Conservation (phyloP, 2,329 filamentous ascomycete species). For the Claviceps cyperi region DNA sequence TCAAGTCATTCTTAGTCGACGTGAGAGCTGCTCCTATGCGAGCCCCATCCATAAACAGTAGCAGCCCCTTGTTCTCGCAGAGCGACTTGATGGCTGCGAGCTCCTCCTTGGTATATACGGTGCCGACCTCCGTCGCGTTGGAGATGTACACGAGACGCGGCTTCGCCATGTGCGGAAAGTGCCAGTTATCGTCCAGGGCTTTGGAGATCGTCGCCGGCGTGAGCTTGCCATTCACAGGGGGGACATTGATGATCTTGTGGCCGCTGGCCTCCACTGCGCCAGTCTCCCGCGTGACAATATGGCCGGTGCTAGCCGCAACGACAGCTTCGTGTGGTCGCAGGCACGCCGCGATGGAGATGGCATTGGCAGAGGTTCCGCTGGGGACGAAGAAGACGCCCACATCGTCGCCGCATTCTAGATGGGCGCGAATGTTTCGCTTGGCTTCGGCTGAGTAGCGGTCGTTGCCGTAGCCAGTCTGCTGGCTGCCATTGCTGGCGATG, state of each 20-base stretch:
- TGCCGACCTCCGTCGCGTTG: conserved; percentile 36
- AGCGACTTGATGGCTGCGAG: conserved; percentile 25
- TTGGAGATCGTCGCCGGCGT: conserved; percentile 26
- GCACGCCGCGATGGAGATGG: conserved; percentile 36
- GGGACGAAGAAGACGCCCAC: conserved; percentile 36
- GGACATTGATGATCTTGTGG: conserved; percentile 36
- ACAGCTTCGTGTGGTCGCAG: conserved; percentile 35
- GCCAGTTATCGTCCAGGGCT: conserved; percentile 31
- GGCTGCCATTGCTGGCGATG: conserved; percentile 26
- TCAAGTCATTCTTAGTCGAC: conserved; percentile 27
- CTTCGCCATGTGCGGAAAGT: conserved; percentile 37
- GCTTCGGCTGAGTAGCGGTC: conserved; percentile 30
- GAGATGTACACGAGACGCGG: conserved; percentile 37
- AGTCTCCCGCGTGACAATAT: conserved; percentile 34
- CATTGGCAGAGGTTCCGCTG: conserved; percentile 35
- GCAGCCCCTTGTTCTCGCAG: conserved; percentile 25
- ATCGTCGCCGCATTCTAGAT: conserved; percentile 23
- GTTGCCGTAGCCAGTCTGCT: conserved; percentile 32
- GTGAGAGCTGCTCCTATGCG: conserved; percentile 29
- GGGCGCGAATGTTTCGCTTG: conserved; percentile 24
- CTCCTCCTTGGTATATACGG: conserved; percentile 30
- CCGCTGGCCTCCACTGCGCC: conserved; percentile 36
- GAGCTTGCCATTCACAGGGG: conserved; percentile 30
- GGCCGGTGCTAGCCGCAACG: conserved; percentile 32
- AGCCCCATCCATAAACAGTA: conserved; percentile 34